Conservation (phyloP, 306 rosid genomes). For the Cercis canadensis region DNA sequence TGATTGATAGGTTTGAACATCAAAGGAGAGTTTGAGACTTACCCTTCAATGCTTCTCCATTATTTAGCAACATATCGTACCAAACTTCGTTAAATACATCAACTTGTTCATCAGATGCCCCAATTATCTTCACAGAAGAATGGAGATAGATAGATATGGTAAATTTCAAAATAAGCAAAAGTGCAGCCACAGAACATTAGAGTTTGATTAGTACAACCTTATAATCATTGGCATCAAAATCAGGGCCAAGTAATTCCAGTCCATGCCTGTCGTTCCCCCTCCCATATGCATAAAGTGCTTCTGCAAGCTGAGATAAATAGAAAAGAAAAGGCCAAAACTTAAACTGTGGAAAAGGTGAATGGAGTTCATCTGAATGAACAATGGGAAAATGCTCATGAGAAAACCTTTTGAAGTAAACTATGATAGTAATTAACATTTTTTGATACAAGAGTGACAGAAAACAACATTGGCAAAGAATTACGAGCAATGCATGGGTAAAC, state of each 20-base stretch:
- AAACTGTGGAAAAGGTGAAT: neutral
- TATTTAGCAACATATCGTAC: slow-evolving; percentile 68
- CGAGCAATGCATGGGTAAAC: no score
- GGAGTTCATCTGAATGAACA: slow-evolving; percentile 3
- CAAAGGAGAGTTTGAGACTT: slow-evolving; percentile 19
- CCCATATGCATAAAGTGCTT: slow-evolving; percentile 83
- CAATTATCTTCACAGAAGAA: slow-evolving; percentile 59
- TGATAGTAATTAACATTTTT: no score
- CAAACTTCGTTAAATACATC: slow-evolving; percentile 89
- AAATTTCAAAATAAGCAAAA: slow-evolving; percentile 1
- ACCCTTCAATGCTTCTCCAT: slow-evolving; percentile 68
- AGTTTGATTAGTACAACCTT: slow-evolving; percentile 56
- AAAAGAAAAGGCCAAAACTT: slow-evolving; percentile 15
- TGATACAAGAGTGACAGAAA: no score
- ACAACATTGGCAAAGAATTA: no score
- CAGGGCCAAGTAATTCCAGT: slow-evolving; percentile 70
- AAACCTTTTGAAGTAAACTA: neutral
- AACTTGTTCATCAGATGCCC: slow-evolving; percentile 90
- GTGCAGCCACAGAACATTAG: neutral
- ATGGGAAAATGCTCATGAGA: neutral
- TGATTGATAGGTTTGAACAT: neutral
- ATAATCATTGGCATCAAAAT: slow-evolving; percentile 67
- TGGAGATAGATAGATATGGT: neutral
- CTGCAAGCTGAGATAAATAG: slow-evolving; percentile 71
- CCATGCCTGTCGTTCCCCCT: slow-evolving; percentile 60